Base-by-base conservation (phyloP, 768 basidiomycete species). In the Lentinus tigrinus region DNA sequence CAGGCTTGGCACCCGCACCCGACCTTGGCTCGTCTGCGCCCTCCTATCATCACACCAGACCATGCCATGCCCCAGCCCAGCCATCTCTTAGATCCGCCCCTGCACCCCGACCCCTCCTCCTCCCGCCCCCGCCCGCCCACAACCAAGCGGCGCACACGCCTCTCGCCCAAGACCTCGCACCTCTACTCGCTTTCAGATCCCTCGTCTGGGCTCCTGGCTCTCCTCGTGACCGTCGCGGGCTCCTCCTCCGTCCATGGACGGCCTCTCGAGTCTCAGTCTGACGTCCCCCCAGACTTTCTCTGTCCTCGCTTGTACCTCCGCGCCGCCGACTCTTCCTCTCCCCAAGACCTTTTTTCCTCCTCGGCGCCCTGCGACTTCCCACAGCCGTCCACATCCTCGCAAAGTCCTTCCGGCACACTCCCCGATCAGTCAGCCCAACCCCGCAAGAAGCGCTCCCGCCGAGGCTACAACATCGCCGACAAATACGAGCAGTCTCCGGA, bases 151-250 rank as follows among this genome's bases (percentile, higher is more conserved):
- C 57, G 6, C 28, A 19, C 42, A 16, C 52, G 17, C 40, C 28
- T 28, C 60, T 42, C 64, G 1, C 26, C 43, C 61, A 55, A 55
- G 39, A 7, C 50, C 54, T 40, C 39, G 16, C 23, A 31, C 26
- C 19, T 62, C 51, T 23, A 67, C 60, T 62, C 72, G 63, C 28
- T 57, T 57, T 19, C 53, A 52, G 66, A 56, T 28, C 84, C 85
- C 26, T 86, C 86, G 38, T 67, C 80, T 0, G 72, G 76, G 16
- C 60, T 85, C 57, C 77, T 88, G 60, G 78, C 84, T 2, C 69
- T 84, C 48, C 77, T 88, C 39, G 84, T 85, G 24, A 73, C 81
- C 65, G 72, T 88, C 61, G 83, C 77, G 7, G 72, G 81, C 4
- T 72, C 81, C 11, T 66, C 78, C 26, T 59, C 75, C 3, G 82